A percentile compares a stretch with the other conserved stretches of the same genome.
Conservation (phyloP, 495 filamentous ascomycete genomes). For the Hypoxylon trugodes region DNA sequence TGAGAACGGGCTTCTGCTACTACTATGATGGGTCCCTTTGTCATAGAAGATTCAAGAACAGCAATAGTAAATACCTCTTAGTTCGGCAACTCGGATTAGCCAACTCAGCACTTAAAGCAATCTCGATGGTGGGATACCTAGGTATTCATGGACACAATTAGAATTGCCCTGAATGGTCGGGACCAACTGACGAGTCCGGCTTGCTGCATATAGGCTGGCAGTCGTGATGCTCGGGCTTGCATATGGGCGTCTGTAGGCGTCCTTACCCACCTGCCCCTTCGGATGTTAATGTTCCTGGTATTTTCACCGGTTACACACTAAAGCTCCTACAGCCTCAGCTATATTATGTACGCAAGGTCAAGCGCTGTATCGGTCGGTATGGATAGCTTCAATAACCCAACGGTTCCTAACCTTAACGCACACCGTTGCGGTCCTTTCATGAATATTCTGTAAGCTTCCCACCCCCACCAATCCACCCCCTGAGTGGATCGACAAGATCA, state of each 20-base stretch:
- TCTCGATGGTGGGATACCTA: constrained; percentile 20
- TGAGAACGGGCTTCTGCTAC: neutral
- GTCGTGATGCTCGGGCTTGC: constrained; percentile 28
- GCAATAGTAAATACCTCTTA: neutral
- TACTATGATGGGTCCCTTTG: neutral
- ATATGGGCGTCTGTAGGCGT: constrained; percentile 26
- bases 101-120: neutral
- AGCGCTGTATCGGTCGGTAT: constrained; percentile 19
- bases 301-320: constrained; percentile 14
- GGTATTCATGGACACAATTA: neutral
- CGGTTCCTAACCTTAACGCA: constrained; percentile 15
- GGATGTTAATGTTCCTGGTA: constrained; percentile 12
- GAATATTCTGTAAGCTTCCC: constrained; percentile 19
- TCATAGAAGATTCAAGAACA: constrained; percentile 26
- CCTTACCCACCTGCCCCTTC: constrained; percentile 5
- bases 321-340: constrained; percentile 24
- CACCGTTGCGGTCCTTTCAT: constrained; percentile 15
- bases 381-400: neutral
- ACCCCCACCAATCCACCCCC: constrained; percentile 12
- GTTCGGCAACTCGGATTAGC: neutral
- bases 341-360: constrained; percentile 21
- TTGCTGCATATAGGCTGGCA: constrained; percentile 20
- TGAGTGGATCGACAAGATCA: constrained; percentile 30
- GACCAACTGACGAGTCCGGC: constrained; percentile 9
- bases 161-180: constrained; percentile 8